phyloP scores from a whole-genome alignment of 2,329 filamentous ascomycete species.

The Emericellopsis atlantica region DNA sequence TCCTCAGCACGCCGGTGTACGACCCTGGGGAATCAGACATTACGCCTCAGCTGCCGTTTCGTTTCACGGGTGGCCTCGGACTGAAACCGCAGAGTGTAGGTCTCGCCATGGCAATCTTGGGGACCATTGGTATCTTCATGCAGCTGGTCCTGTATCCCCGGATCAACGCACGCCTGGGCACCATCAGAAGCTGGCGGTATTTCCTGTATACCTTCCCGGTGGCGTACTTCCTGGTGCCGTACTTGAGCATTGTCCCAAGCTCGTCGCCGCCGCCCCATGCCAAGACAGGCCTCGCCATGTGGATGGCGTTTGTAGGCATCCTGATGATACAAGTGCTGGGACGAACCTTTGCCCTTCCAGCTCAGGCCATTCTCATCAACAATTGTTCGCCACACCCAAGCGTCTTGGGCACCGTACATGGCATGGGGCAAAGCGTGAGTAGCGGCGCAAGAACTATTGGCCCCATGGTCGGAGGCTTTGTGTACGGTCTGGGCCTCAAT shows the following conservation, averaged over 20 bases:
- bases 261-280: slow-evolving; percentile 31
- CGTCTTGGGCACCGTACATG: slow-evolving; percentile 33
- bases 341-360: slow-evolving; percentile 47
- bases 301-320: slow-evolving; percentile 50
- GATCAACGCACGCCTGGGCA: slow-evolving; percentile 54
- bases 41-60: slow-evolving; percentile 33
- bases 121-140: slow-evolving; percentile 60
- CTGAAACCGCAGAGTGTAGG: slow-evolving; percentile 59
- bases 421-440: slow-evolving; percentile 43
- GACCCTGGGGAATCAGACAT: slow-evolving; percentile 21
- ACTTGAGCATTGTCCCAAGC: slow-evolving; percentile 55
- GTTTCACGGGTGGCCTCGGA: slow-evolving; percentile 66
- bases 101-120: slow-evolving; percentile 66
- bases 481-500: slow-evolving; percentile 47
- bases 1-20: slow-evolving; percentile 59
- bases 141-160: slow-evolving; percentile 51
- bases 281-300: slow-evolving; percentile 44
- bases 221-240: slow-evolving; percentile 58
- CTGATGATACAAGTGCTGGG: slow-evolving; percentile 53
- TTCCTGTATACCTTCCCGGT: slow-evolving; percentile 60
- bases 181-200: slow-evolving; percentile 53
- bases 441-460: slow-evolving; percentile 47
- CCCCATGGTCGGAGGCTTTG: slow-evolving; percentile 44
- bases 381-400: slow-evolving; percentile 34
- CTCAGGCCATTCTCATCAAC: slow-evolving; percentile 32